Evolutionary conservation across 208 protist genomes (phyloP).

Genomic region (Herpetomonas tarakana): DNA sequence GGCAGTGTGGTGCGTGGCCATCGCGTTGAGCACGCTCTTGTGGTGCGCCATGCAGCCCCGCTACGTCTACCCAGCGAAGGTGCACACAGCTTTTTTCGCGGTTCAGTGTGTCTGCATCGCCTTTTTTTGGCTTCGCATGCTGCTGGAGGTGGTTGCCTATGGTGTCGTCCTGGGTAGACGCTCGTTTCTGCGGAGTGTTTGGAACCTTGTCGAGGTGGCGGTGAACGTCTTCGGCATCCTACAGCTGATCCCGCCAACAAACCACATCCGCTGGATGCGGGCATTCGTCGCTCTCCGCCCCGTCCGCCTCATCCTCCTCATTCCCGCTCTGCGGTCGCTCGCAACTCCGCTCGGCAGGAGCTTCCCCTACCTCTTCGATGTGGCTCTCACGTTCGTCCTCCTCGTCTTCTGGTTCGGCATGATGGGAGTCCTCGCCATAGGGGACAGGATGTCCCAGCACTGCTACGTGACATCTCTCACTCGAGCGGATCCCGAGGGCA

Average conservation of each 20-base stretch:
- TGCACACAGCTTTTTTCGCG: conserved; percentile 20
- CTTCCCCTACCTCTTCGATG: conserved; percentile 25
- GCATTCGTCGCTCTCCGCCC: conserved; percentile 40
- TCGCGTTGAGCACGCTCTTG: conserved; percentile 31
- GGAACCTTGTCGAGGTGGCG: conserved; percentile 45
- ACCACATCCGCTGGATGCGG: conserved; percentile 48
- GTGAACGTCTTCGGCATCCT: conserved; percentile 48
- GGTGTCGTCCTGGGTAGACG: conserved; percentile 26
- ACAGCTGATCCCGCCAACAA: conserved; percentile 31
- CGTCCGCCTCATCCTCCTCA: conserved; percentile 29
- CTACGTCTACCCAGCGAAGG: conserved; percentile 23
- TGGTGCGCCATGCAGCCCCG: conserved; percentile 29
- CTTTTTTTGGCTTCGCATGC: conserved; percentile 58
- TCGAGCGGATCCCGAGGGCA: too few species aligned
- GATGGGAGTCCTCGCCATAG: conserved; percentile 26
- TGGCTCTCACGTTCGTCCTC: conserved; percentile 20
- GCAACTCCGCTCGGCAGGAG: conserved; percentile 21
- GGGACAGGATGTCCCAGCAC: conserved; percentile 11
- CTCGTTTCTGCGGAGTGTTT: conserved; percentile 37
- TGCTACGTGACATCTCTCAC: conserved; percentile 47
- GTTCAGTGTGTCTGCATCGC: conserved; percentile 27
- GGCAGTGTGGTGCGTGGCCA: conserved; percentile 17
- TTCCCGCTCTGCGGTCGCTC: conserved; percentile 17
- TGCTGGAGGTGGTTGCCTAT: conserved; percentile 32
- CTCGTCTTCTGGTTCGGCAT: conserved; percentile 33